These are phyloP conservation scores for Blepharisma undulans DNA, from an alignment of 169 alveolate species.

Conservation along the genomic window DNA sequence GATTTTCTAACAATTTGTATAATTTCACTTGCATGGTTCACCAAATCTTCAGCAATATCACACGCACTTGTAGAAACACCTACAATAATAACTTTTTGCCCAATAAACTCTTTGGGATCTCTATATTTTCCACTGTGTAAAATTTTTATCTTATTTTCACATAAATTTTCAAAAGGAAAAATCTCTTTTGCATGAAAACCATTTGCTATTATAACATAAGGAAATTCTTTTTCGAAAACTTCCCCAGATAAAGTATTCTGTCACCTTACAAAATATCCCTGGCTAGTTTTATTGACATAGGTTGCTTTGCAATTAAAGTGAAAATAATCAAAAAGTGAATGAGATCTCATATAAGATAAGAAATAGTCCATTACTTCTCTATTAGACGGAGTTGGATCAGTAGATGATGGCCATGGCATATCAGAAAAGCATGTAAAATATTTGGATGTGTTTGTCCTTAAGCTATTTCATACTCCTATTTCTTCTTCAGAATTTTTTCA, in stretches of 20 bases:
- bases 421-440: neutral
- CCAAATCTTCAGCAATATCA: neutral
- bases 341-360: neutral
- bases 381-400: neutral
- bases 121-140: neutral
- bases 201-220: neutral
- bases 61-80: neutral
- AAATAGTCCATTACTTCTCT: neutral
- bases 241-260: neutral
- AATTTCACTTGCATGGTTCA: neutral
- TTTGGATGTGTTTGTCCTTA: neutral
- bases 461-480: neutral
- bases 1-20: neutral
- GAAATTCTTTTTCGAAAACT: neutral
- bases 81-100: neutral
- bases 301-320: neutral
- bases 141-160: neutral
- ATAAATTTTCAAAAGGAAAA: neutral
- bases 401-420: neutral
- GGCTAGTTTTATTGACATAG: neutral
- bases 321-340: neutral
- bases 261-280: neutral
- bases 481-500: neutral
- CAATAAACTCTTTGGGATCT: neutral
- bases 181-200: neutral